These are phyloP conservation scores for Leucocoprinus leucothites DNA, from an alignment of 768 basidiomycete species.

Conservation along the genomic window DNA sequence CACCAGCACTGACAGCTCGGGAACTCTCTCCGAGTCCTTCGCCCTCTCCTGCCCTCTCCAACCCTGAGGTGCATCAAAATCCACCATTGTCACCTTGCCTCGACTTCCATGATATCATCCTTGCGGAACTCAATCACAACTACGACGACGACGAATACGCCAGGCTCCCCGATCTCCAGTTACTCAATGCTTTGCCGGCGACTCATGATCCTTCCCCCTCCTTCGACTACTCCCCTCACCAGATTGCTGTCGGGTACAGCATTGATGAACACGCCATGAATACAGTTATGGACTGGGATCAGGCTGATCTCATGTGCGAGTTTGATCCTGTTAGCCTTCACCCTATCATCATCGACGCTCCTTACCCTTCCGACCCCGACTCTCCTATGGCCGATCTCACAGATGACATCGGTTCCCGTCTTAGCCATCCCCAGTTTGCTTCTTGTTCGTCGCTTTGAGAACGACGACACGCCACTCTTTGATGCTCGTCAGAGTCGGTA, in stretches of 20 bases:
- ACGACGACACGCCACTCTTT: no score
- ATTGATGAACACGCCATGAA: not conserved
- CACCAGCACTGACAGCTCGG: not conserved
- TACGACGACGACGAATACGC: not conserved
- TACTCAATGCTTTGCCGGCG: not conserved
- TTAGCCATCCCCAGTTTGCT: no score
- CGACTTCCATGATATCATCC: not conserved
- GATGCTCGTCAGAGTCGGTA: no score
- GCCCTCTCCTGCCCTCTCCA: not conserved
- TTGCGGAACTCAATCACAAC: constrained; percentile 6
- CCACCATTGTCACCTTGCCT: not conserved
- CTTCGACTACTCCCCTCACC: not conserved
- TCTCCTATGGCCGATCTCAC: no score
- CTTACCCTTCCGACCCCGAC: not conserved
- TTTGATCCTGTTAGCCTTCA: no score
- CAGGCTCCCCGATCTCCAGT: not conserved
- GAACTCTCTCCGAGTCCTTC: not conserved
- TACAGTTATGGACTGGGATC: not conserved
- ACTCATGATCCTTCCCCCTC: not conserved
- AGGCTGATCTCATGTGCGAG: not conserved
- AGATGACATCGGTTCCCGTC: no score
- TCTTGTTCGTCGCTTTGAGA: no score
- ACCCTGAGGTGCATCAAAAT: not conserved
- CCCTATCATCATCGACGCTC: not conserved
- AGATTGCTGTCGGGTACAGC: not conserved